phyloP scores from a whole-genome alignment of 768 basidiomycete genomes.

The Amanita inopinata region DNA sequence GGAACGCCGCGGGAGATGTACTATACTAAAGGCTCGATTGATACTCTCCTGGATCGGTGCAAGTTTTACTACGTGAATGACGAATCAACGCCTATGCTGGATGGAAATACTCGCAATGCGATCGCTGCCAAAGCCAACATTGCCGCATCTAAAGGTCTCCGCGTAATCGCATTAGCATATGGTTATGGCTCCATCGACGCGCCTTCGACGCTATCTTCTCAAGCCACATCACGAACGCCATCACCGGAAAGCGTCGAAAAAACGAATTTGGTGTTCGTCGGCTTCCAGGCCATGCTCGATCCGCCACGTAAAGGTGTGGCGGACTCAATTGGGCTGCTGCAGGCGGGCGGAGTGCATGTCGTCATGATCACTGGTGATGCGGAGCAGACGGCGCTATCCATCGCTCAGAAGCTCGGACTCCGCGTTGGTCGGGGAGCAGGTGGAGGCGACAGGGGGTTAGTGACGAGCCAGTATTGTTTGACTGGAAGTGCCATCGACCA shows the following conservation, averaged over 20 bases:
- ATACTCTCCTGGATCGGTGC: slow-evolving; percentile 78
- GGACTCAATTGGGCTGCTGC: slow-evolving; percentile 73
- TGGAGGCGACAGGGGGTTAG: slow-evolving; percentile 35
- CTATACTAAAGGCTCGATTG: slow-evolving; percentile 90
- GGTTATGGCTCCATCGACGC: slow-evolving; percentile 56
- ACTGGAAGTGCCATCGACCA: slow-evolving; percentile 81
- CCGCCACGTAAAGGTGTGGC: slow-evolving; percentile 92
- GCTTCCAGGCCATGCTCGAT: slow-evolving; percentile 93
- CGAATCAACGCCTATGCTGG: slow-evolving; percentile 76
- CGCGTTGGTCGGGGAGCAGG: slow-evolving; percentile 47
- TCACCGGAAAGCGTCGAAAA: slow-evolving; percentile 22
- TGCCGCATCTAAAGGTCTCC: slow-evolving; percentile 66
- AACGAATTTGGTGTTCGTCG: slow-evolving; percentile 75
- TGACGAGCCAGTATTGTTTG: slow-evolving; percentile 40
- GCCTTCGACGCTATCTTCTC: slow-evolving; percentile 19
- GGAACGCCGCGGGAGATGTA: slow-evolving; percentile 56
- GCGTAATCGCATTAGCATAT: slow-evolving; percentile 89
- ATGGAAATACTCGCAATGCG: slow-evolving; percentile 53
- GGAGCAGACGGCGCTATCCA: slow-evolving; percentile 82
- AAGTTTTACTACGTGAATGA: slow-evolving; percentile 86
- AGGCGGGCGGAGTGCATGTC: slow-evolving; percentile 85
- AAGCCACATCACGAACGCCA: slow-evolving; percentile 18
- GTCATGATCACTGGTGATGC: slow-evolving; percentile 98
- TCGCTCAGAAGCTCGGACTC: slow-evolving; percentile 80
- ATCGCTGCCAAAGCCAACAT: slow-evolving; percentile 64